Evolutionary conservation across 192 early-diverging fungal genomes (phyloP).

Genomic region (Rhizoclosmatium sp.): DNA sequence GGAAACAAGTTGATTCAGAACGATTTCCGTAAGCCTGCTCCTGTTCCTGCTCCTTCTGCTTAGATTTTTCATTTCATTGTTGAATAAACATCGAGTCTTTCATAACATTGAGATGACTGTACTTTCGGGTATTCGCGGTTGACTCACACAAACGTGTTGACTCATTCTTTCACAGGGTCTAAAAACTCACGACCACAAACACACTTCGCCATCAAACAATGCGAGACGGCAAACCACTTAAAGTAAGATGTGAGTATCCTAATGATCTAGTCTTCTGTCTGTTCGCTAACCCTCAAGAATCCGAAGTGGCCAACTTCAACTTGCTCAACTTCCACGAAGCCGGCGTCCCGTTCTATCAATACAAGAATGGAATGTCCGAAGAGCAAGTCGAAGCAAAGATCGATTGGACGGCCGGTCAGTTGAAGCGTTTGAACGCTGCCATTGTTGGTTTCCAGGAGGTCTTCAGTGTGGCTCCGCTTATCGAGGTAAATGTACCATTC

Average conservation of each 20-base stretch:
- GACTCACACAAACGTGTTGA: too few relatives aligned
- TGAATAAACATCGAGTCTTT: too few relatives aligned
- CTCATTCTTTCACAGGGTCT: too few relatives aligned
- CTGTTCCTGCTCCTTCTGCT: too few relatives aligned
- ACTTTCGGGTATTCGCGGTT: too few relatives aligned
- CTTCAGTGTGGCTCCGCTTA: constrained; percentile 15
- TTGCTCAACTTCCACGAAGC: constrained; percentile 27
- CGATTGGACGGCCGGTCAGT: constrained; percentile 21
- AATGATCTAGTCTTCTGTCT: neutral
- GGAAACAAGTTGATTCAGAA: too few relatives aligned
- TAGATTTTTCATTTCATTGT: too few relatives aligned
- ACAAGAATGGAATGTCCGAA: constrained; percentile 1
- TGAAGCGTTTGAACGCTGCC: constrained; percentile 21
- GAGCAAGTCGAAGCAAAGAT: constrained; percentile 34
- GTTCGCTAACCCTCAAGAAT: neutral
- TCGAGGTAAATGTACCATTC: neutral
- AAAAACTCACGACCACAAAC: too few relatives aligned
- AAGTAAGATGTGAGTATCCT: neutral
- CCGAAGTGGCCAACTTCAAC: constrained; percentile 21
- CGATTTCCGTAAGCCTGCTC: too few relatives aligned
- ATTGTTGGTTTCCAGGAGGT: constrained; percentile 31
- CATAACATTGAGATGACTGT: too few relatives aligned
- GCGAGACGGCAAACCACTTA: neutral
- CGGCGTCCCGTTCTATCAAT: constrained; percentile 15
- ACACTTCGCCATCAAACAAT: neutral